These are phyloP conservation scores for Raddia distichophylla DNA, from an alignment of 176 grass and related monocot genomes.

Conservation along the genomic window DNA sequence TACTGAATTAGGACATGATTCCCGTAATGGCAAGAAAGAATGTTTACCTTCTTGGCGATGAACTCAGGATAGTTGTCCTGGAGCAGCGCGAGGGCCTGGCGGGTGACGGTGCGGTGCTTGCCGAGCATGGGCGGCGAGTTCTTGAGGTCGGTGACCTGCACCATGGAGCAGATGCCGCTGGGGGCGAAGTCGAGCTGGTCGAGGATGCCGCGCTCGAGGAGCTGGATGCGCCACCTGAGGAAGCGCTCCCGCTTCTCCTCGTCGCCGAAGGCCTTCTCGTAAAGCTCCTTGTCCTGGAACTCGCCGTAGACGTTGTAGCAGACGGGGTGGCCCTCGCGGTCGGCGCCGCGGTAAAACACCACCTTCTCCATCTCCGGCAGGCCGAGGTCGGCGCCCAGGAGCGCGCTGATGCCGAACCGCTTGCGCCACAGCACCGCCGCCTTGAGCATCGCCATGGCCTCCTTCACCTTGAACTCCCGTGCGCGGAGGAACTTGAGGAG, in stretches of 20 bases:
- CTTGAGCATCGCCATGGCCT: constrained; percentile 77
- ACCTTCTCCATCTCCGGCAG: constrained; percentile 45
- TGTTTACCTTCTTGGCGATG: constrained; percentile 82
- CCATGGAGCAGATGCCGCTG: constrained; percentile 73
- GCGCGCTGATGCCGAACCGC: constrained; percentile 61
- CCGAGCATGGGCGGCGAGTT: constrained; percentile 88
- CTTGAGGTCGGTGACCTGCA: constrained; percentile 97
- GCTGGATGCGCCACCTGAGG: constrained; percentile 76
- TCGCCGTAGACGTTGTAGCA: constrained; percentile 87
- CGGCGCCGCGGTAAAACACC: constrained; percentile 62
- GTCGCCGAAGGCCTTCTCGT: constrained; percentile 68
- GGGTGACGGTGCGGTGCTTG: constrained; percentile 83
- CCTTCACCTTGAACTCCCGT: constrained; percentile 76
- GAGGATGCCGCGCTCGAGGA: constrained; percentile 71
- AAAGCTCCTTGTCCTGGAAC: constrained; percentile 88
- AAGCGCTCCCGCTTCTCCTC: constrained; percentile 66
- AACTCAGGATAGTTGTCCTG: constrained; percentile 99
- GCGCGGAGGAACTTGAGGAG: constrained; percentile 92
- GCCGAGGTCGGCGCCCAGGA: constrained; percentile 44
- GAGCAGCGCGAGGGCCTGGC: constrained; percentile 70
- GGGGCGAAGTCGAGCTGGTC: constrained; percentile 68
- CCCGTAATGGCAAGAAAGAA: neutral
- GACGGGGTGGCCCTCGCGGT: constrained; percentile 79
- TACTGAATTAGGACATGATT: neutral
- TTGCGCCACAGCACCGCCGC: constrained; percentile 77